Evolutionary conservation across 129 eudicot genomes (phyloP).

Genomic region (Centaurea solstitialis): DNA sequence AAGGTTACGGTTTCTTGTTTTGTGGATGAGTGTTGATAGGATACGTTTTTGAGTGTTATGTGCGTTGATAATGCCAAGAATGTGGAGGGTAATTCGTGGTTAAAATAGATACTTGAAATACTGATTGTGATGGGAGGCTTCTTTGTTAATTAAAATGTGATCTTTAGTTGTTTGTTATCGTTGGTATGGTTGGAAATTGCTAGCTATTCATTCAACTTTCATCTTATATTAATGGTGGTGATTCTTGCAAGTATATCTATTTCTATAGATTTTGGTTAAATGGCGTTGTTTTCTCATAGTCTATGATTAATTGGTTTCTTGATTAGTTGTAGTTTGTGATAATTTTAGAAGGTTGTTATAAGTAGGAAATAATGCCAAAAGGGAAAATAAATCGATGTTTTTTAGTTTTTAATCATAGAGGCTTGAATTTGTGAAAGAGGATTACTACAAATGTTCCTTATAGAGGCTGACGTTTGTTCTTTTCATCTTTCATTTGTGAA

Average conservation of each 20-base stretch:
- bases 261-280: background rate
- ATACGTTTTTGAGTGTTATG: background rate
- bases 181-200: background rate
- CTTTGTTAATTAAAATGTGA: background rate
- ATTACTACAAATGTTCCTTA: too few relatives aligned
- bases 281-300: background rate
- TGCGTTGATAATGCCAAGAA: conserved; percentile 5
- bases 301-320: background rate
- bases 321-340: background rate
- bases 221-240: background rate
- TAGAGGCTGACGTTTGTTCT: background rate
- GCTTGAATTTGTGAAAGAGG: too few relatives aligned
- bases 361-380: background rate
- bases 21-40: background rate
- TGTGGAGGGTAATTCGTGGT: background rate
- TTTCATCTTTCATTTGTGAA: background rate
- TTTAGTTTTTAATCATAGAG: too few relatives aligned
- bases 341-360: background rate
- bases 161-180: background rate
- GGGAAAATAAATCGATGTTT: background rate
- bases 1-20: background rate
- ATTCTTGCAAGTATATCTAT: background rate
- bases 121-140: conserved; percentile 1
- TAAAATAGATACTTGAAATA: background rate
- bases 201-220: background rate